Evolutionary conservation across 2,329 filamentous ascomycete species (phyloP).

Genomic region (Aspergillus aculeatus): DNA sequence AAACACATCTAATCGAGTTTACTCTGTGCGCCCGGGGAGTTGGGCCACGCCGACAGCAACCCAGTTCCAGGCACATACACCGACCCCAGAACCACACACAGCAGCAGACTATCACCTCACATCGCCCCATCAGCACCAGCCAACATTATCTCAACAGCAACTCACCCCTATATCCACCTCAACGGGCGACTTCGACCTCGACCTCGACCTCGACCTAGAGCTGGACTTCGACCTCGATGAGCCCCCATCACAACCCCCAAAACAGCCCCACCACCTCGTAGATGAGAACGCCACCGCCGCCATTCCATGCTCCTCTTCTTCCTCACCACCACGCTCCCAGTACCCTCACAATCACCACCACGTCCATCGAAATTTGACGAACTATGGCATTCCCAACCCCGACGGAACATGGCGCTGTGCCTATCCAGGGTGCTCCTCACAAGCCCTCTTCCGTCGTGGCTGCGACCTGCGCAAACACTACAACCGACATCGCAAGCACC

Average conservation of each 20-base stretch:
- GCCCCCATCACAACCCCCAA: not conserved
- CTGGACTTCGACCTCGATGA: constrained; percentile 1
- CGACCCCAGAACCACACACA: not conserved
- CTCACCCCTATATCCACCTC: constrained; percentile 2
- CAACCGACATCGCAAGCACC: constrained; percentile 61
- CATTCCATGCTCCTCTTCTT: not conserved
- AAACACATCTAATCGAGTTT: not conserved
- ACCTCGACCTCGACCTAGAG: constrained; percentile 4
- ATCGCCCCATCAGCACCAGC: not conserved
- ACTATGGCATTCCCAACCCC: constrained; percentile 32
- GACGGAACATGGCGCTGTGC: constrained; percentile 56
- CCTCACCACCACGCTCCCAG: constrained; percentile 5
- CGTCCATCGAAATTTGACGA: constrained; percentile 24
- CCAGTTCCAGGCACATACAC: not conserved
- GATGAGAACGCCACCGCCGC: not conserved
- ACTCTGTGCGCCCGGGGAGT: not conserved
- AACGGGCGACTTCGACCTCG: not conserved
- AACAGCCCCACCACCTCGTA: not conserved
- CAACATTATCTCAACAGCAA: constrained; percentile 2
- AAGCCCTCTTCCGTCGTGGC: constrained; percentile 57
- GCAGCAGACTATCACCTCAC: not conserved
- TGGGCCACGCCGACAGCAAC: not conserved
- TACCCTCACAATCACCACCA: constrained; percentile 6
- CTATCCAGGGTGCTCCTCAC: constrained; percentile 59
- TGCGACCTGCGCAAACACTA: constrained; percentile 64